Conservation (phyloP, 192 early-diverging fungal species). For the Mortierella hygrophila region DNA sequence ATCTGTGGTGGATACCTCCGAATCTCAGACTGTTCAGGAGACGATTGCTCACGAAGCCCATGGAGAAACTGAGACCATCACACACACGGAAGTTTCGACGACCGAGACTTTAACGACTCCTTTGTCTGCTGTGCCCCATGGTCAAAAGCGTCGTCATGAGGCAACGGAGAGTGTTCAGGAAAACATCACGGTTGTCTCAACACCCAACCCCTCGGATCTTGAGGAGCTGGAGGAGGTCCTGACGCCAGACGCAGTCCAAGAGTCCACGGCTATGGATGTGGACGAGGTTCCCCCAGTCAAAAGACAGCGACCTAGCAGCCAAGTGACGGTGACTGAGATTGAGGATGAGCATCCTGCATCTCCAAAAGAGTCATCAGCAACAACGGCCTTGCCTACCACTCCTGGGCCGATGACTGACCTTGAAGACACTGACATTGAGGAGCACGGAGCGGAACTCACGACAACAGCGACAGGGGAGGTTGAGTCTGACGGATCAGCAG, state of each 20-base stretch:
- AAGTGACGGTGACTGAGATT: slow-evolving; percentile 37
- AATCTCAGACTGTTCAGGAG: background rate
- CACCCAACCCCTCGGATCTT: slow-evolving; percentile 39
- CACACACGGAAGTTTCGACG: background rate
- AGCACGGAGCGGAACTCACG: background rate
- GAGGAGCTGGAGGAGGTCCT: slow-evolving; percentile 33
- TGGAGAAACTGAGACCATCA: background rate
- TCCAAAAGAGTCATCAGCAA: background rate
- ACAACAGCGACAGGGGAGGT: background rate
- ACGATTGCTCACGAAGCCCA: background rate
- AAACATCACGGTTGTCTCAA: slow-evolving; percentile 47
- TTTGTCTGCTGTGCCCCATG: slow-evolving; percentile 15
- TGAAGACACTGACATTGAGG: slow-evolving; percentile 42
- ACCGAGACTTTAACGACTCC: background rate
- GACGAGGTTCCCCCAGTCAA: slow-evolving; percentile 51
- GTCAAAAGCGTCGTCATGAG: slow-evolving; percentile 49
- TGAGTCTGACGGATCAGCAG: background rate
- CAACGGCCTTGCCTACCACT: slow-evolving; percentile 9
- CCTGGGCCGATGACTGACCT: slow-evolving; percentile 29
- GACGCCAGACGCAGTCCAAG: slow-evolving; percentile 17
- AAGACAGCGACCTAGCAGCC: slow-evolving; percentile 38
- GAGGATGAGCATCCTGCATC: slow-evolving; percentile 22
- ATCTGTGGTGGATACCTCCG: slow-evolving; percentile 15
- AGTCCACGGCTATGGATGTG: slow-evolving; percentile 39
- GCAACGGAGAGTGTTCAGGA: slow-evolving; percentile 47